Conservation (phyloP, 2,329 filamentous ascomycete genomes). For the Rhexocercosporidium sp. region DNA sequence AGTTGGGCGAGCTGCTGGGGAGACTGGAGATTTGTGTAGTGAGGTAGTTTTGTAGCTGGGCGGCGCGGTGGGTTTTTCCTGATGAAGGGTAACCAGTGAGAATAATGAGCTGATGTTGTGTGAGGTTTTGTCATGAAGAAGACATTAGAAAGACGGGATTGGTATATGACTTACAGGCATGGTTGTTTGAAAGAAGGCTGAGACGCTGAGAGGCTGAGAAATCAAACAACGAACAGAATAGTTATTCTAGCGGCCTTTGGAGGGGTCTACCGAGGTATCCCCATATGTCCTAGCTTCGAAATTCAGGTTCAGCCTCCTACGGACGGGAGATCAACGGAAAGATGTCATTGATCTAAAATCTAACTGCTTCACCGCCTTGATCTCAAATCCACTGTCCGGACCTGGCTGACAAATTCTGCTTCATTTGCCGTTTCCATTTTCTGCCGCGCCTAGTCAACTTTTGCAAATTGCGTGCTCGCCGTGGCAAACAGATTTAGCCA, state of each 20-base stretch:
- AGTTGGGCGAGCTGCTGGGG: constrained; percentile 40
- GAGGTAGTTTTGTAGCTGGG: constrained; percentile 70
- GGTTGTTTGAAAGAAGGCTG: background rate
- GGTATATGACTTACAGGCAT: constrained; percentile 8
- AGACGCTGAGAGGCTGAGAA: background rate
- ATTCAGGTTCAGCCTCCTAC: background rate
- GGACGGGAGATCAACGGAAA: background rate
- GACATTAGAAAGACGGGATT: background rate
- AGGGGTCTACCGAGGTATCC: background rate
- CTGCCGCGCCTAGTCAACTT: background rate
- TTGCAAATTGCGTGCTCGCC: background rate
- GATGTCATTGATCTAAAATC: background rate
- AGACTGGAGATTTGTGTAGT: constrained; percentile 53
- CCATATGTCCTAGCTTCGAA: background rate
- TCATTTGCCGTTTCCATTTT: too few species aligned
- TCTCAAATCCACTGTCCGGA: background rate
- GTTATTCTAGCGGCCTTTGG: background rate
- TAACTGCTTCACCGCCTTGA: background rate
- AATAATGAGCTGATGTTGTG: constrained; percentile 64
- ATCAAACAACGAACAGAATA: background rate
- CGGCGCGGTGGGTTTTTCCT: constrained; percentile 69
- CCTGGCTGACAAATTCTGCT: too few species aligned
- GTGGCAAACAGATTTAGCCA: too few species aligned
- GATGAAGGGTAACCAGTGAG: constrained; percentile 71
- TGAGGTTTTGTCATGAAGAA: background rate